Percentiles rank a stretch among this genome's conserved stretches.
Evolutionary conservation across 192 early-diverging fungal genomes (phyloP).

Genomic region (Coemansia sp.): DNA sequence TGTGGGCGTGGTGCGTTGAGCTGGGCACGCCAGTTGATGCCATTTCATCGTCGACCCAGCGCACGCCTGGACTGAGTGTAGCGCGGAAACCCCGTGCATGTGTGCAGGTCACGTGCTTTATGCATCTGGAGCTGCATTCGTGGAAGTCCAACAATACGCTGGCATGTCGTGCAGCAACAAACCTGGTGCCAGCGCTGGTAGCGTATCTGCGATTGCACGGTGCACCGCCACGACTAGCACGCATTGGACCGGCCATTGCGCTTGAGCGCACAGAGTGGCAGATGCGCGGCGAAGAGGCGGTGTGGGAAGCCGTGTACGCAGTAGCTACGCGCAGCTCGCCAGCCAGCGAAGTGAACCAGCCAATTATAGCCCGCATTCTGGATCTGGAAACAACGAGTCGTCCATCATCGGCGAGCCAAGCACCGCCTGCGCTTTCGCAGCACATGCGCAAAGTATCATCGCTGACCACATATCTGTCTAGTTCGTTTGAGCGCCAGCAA

Average conservation of each 20-base stretch:
- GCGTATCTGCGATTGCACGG: constrained; percentile 43
- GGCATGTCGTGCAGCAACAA: constrained; percentile 37
- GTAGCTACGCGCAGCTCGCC: background rate
- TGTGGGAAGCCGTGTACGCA: constrained; percentile 8
- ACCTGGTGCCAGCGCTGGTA: constrained; percentile 49
- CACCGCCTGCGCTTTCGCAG: background rate
- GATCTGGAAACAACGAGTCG: constrained; percentile 10
- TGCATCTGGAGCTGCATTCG: constrained; percentile 47
- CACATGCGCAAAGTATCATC: constrained; percentile 36
- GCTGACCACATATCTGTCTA: constrained; percentile 38
- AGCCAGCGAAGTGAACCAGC: constrained; percentile 4
- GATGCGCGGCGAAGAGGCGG: background rate
- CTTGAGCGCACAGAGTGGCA: constrained; percentile 44
- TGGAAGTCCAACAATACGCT: constrained; percentile 39
- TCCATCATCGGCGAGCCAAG: background rate
- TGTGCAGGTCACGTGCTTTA: constrained; percentile 46
- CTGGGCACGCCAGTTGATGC: constrained; percentile 43
- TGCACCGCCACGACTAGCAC: constrained; percentile 42
- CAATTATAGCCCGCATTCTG: constrained; percentile 10
- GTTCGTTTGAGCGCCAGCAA: constrained; percentile 38
- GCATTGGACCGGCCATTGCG: constrained; percentile 31
- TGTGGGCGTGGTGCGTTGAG: constrained; percentile 56
- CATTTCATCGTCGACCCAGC: background rate
- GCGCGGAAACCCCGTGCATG: constrained; percentile 26
- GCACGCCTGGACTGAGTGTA: background rate